A percentile compares a stretch with the other conserved stretches of the same genome.
These are phyloP conservation scores for Rusavskia elegans DNA, from an alignment of 495 filamentous ascomycete species.

Conservation along the genomic window DNA sequence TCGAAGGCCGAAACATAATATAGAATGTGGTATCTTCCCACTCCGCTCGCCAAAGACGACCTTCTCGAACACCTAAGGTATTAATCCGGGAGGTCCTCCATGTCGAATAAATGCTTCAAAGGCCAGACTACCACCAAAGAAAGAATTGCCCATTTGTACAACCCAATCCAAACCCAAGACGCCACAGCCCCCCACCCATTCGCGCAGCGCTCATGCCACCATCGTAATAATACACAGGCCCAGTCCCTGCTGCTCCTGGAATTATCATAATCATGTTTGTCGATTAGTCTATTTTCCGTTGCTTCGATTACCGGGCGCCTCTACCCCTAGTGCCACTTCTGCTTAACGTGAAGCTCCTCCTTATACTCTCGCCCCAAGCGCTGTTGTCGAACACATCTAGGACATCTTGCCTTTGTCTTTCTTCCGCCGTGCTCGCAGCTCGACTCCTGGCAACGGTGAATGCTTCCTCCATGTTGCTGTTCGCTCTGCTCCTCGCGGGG, in stretches of 20 bases:
- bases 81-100: no score
- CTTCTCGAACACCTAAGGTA: no score
- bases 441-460: slow-evolving; percentile 22
- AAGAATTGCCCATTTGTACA: not conserved
- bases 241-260: no score
- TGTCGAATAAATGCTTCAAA: no score
- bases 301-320: not conserved
- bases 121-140: no score
- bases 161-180: not conserved
- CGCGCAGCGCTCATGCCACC: not conserved
- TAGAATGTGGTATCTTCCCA: no score
- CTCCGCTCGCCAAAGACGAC: no score
- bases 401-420: slow-evolving; percentile 45
- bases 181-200: not conserved
- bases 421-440: slow-evolving; percentile 51
- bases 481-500: not conserved
- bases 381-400: slow-evolving; percentile 71
- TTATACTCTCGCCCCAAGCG: slow-evolving; percentile 83
- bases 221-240: not conserved
- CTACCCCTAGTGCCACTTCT: slow-evolving; percentile 25
- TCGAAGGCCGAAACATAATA: no score
- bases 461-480: not conserved
- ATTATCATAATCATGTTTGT: no score
- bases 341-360: slow-evolving; percentile 70
- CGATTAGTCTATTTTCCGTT: no score